phyloP scores from a whole-genome alignment of 2,329 filamentous ascomycete species.

The Claviceps capensis region DNA sequence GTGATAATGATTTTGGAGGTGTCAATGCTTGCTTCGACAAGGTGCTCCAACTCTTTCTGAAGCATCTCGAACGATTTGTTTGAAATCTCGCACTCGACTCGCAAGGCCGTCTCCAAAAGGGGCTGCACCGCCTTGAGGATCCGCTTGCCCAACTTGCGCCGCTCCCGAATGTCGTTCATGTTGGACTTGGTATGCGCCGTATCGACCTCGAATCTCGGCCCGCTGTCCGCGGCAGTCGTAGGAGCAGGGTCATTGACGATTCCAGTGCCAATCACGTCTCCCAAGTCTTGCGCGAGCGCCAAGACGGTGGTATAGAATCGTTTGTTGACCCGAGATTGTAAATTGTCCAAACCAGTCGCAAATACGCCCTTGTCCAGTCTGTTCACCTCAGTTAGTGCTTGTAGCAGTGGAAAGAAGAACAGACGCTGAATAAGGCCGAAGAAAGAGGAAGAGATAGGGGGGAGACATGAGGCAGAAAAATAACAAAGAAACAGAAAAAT shows the following conservation, averaged over 20 bases:
- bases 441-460: too few relatives aligned
- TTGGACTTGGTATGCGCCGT: slow-evolving; percentile 36
- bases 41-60: slow-evolving; percentile 57
- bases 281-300: slow-evolving; percentile 42
- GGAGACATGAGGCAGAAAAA: neutral
- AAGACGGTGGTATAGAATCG: slow-evolving; percentile 45
- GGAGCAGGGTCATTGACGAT: slow-evolving; percentile 24
- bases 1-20: slow-evolving; percentile 28
- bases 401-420: too few relatives aligned
- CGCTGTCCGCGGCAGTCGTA: neutral
- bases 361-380: slow-evolving; percentile 55
- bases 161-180: slow-evolving; percentile 61
- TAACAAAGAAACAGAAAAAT: neutral
- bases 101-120: slow-evolving; percentile 59
- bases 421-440: too few relatives aligned
- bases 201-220: slow-evolving; percentile 23
- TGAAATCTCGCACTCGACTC: slow-evolving; percentile 69
- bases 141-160: slow-evolving; percentile 73
- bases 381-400: too few relatives aligned
- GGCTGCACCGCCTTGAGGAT: slow-evolving; percentile 77
- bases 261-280: slow-evolving; percentile 36
- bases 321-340: slow-evolving; percentile 39
- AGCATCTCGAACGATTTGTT: slow-evolving; percentile 56
- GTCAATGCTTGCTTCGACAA: slow-evolving; percentile 56
- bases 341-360: slow-evolving; percentile 31